phyloP scores from a whole-genome alignment of 2,329 filamentous ascomycete species.

The Claviceps pusilla region DNA sequence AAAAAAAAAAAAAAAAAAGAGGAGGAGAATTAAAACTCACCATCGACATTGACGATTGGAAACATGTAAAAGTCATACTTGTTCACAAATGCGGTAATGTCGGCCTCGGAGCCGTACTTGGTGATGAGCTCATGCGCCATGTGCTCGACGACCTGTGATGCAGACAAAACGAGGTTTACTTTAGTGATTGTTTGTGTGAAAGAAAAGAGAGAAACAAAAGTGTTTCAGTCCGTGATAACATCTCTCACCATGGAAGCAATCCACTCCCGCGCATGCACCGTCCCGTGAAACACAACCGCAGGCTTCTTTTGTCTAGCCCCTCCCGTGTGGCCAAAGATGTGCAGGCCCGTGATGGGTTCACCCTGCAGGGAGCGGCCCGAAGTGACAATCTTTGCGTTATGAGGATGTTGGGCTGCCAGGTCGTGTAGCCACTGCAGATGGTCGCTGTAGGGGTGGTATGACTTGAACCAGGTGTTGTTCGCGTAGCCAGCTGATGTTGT shows the following conservation, averaged over 20 bases:
- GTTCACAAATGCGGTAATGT: constrained; percentile 33
- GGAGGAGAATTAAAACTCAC: constrained; percentile 16
- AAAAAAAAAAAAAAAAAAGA: no score
- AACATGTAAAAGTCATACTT: constrained; percentile 53
- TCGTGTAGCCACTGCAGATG: constrained; percentile 34
- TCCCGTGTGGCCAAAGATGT: constrained; percentile 34
- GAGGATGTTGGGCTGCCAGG: constrained; percentile 25
- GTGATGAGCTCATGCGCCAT: constrained; percentile 33
- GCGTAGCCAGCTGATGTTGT: constrained; percentile 10
- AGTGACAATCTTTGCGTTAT: constrained; percentile 32
- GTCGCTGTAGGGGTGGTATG: constrained; percentile 36
- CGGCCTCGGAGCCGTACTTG: constrained; percentile 24
- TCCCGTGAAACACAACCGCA: constrained; percentile 41
- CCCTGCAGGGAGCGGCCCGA: constrained; percentile 32
- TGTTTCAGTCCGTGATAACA: not conserved
- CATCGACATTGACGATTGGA: constrained; percentile 47
- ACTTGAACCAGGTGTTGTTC: constrained; percentile 32
- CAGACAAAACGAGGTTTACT: not conserved
- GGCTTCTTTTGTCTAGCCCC: constrained; percentile 26
- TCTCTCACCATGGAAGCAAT: constrained; percentile 34
- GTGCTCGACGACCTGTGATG: constrained; percentile 28
- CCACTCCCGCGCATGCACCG: constrained; percentile 47
- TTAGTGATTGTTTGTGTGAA: not conserved
- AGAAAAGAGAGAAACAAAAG: not conserved
- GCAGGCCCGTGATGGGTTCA: constrained; percentile 44